Conservation (phyloP, 208 protist species). For the Crithidia expoeki region DNA sequence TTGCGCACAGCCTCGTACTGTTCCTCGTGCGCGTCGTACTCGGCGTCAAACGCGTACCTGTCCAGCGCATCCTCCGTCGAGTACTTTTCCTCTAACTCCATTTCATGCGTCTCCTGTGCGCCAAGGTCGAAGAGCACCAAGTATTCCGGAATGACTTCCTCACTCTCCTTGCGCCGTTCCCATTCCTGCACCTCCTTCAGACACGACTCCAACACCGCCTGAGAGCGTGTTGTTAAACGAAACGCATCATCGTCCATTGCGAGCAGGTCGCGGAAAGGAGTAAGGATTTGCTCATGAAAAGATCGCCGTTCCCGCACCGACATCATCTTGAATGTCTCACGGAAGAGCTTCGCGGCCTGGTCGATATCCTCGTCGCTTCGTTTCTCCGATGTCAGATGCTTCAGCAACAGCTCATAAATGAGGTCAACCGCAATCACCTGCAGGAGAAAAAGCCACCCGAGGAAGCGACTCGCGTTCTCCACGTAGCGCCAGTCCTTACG, state of each 20-base stretch:
- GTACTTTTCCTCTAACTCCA: constrained; percentile 93
- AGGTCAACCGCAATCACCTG: constrained; percentile 75
- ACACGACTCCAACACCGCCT: constrained; percentile 97
- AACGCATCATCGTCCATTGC: constrained; percentile 92
- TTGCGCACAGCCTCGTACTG: constrained; percentile 91
- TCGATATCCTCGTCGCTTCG: constrained; percentile 95
- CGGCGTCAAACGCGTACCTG: constrained; percentile 92
- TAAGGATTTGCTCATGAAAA: constrained; percentile 79
- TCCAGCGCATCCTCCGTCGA: constrained; percentile 89
- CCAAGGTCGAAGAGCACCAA: constrained; percentile 94
- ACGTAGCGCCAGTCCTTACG: constrained; percentile 92
- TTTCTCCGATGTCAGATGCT: constrained; percentile 74
- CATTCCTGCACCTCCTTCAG: constrained; percentile 90
- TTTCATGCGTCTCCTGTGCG: constrained; percentile 96
- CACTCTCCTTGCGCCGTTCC: constrained; percentile 84
- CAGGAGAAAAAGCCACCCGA: constrained; percentile 82
- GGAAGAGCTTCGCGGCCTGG: constrained; percentile 85
- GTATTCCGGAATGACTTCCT: constrained; percentile 72
- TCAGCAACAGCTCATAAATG: constrained; percentile 79
- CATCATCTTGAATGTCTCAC: constrained; percentile 77
- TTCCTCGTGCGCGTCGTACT: constrained; percentile 95
- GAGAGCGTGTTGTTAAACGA: constrained; percentile 91
- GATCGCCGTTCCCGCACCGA: constrained; percentile 49
- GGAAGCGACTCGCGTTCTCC: constrained; percentile 69
- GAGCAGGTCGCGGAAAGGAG: constrained; percentile 78